Conservation (phyloP, 192 early-diverging fungal species). For the Backusella mclennaniae region DNA sequence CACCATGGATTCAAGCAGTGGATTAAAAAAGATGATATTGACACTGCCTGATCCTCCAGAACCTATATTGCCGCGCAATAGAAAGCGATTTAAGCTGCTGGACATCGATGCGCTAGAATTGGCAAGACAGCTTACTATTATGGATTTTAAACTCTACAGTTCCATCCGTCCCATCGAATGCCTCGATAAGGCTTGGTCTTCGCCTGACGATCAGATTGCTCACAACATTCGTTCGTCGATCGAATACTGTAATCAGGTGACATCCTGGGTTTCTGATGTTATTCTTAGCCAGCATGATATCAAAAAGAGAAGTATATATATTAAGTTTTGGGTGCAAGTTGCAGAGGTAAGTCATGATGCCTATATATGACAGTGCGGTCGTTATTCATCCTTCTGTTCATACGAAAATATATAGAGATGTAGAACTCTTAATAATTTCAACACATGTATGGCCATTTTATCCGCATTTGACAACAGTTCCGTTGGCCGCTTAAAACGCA, state of each 20-base stretch:
- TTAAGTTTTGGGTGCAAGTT: conserved; percentile 83
- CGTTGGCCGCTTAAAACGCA: conserved; percentile 84
- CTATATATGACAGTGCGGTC: not conserved
- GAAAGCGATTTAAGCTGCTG: conserved; percentile 73
- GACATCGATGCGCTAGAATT: conserved; percentile 90
- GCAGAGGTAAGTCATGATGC: conserved; percentile 51
- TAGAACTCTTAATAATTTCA: conserved; percentile 87
- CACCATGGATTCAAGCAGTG: conserved; percentile 42
- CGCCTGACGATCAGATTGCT: conserved; percentile 60
- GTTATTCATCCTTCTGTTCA: not conserved
- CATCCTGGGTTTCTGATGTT: conserved; percentile 82
- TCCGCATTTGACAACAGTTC: conserved; percentile 87
- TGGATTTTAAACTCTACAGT: conserved; percentile 77
- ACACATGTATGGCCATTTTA: conserved; percentile 83
- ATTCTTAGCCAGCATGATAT: conserved; percentile 80
- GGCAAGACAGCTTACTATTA: conserved; percentile 90
- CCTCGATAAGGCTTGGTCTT: conserved; percentile 82
- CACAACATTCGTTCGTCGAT: conserved; percentile 88
- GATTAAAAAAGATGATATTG: conserved; percentile 58
- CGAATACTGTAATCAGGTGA: conserved; percentile 74
- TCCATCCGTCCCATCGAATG: conserved; percentile 85
- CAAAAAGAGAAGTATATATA: conserved; percentile 67
- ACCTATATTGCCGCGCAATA: conserved; percentile 75
- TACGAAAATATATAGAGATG: conserved; percentile 43
- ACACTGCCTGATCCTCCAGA: conserved; percentile 62